phyloP scores from a whole-genome alignment of 805 yeast species.

The Saturnispora besseyi region DNA sequence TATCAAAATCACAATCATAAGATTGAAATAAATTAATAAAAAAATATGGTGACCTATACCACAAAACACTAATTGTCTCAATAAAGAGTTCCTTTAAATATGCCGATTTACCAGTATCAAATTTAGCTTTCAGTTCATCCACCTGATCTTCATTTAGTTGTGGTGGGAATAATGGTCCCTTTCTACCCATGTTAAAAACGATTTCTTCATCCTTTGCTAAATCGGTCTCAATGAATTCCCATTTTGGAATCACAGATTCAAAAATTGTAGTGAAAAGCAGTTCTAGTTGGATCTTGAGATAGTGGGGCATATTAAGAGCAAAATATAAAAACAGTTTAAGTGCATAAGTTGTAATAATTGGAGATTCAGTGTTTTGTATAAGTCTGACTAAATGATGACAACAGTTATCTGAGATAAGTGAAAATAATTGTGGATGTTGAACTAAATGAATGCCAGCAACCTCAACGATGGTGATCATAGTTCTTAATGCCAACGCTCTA shows the following conservation, averaged over 20 bases:
- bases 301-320: constrained; percentile 52
- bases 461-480: constrained; percentile 74
- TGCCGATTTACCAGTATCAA: constrained; percentile 38
- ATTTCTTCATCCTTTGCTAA: constrained; percentile 21
- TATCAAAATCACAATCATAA: constrained; percentile 86
- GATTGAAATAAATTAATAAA: constrained; percentile 70
- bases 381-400: constrained; percentile 78
- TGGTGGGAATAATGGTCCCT: constrained; percentile 21
- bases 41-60: constrained; percentile 73
- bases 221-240: constrained; percentile 20
- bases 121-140: constrained; percentile 25
- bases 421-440: constrained; percentile 55
- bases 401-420: constrained; percentile 67
- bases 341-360: constrained; percentile 63
- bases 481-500: constrained; percentile 69
- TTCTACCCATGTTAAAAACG: constrained; percentile 24
- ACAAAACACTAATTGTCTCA: constrained; percentile 72
- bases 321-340: constrained; percentile 68
- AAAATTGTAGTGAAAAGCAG: constrained; percentile 57
- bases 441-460: constrained; percentile 60
- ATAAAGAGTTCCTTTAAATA: constrained; percentile 70
- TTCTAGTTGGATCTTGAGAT: constrained; percentile 75
- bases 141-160: constrained; percentile 22
- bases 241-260: constrained; percentile 28
- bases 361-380: constrained; percentile 64